Percentiles rank a stretch among this genome's conserved stretches.
Evolutionary conservation across 1,284 basidiomycete species (phyloP).

Genomic region (Trichosporon coremiiforme): DNA sequence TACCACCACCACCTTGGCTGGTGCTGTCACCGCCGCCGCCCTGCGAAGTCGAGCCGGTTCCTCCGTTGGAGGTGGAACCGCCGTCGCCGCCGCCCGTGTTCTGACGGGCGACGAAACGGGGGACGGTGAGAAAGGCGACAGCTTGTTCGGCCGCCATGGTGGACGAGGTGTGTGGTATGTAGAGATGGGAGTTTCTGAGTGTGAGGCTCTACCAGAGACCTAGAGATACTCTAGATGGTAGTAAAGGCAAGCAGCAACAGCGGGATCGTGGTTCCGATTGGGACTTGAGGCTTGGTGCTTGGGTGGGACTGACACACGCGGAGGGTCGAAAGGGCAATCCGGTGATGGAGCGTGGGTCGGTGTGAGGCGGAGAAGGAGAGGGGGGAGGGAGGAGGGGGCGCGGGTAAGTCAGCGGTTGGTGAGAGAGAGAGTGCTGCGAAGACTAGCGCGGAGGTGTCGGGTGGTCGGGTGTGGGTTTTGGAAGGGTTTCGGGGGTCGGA

Average conservation of each 20-base stretch:
- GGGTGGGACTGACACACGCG: neutral
- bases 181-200: neutral
- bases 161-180: conserved; percentile 7
- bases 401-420: neutral
- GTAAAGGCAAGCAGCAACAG: conserved; percentile 1
- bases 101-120: conserved; percentile 6
- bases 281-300: neutral
- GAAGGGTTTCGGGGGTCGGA: neutral
- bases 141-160: conserved; percentile 12
- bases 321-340: neutral
- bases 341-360: neutral
- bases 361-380: neutral
- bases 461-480: neutral
- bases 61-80: neutral
- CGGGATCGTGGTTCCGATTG: neutral
- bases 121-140: neutral
- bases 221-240: neutral
- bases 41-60: neutral
- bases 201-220: neutral
- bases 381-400: neutral
- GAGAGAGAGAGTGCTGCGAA: conserved; percentile 9
- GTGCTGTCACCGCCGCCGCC: conserved; percentile 1
- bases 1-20: neutral
- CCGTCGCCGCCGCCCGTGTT: conserved; percentile 6
- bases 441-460: neutral